Percentiles rank a stretch among this genome's conserved stretches.
phyloP scores from a whole-genome alignment of 164 flowering plant species.

The Annona squamosa region DNA sequence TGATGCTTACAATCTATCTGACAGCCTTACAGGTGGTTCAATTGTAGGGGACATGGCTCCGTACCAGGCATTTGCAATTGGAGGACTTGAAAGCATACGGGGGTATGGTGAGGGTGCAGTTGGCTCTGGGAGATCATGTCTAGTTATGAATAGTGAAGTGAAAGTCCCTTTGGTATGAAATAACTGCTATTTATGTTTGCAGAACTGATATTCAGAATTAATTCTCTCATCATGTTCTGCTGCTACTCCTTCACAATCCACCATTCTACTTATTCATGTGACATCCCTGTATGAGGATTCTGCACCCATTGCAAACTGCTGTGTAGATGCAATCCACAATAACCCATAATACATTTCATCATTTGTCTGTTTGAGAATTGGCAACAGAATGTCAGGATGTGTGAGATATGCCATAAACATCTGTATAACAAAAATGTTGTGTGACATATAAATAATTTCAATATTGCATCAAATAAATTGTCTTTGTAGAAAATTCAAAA shows the following conservation, averaged over 20 bases:
- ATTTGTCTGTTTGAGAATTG: no score
- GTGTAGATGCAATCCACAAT: no score
- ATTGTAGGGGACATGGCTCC: conserved; percentile 98
- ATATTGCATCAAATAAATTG: no score
- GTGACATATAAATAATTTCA: no score
- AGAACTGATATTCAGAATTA: not conserved
- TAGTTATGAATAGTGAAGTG: conserved; percentile 71
- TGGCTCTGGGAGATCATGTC: conserved; percentile 85
- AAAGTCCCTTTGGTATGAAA: conserved; percentile 73
- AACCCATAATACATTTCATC: no score
- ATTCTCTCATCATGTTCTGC: not conserved
- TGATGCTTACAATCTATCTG: conserved; percentile 17
- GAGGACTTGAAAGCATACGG: conserved; percentile 80
- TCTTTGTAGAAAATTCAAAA: no score
- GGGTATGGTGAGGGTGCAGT: conserved; percentile 98
- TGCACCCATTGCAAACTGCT: no score
- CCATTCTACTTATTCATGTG: no score
- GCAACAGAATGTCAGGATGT: no score
- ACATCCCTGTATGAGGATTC: not conserved
- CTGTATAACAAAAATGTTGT: no score
- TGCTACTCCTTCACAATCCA: not conserved
- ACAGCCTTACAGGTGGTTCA: conserved; percentile 91
- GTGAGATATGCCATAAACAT: no score
- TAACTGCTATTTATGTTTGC: not conserved
- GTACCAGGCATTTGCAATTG: conserved; percentile 90